Evolutionary conservation across 208 protist genomes (phyloP).

Genomic region (Trypanosoma vivax): DNA sequence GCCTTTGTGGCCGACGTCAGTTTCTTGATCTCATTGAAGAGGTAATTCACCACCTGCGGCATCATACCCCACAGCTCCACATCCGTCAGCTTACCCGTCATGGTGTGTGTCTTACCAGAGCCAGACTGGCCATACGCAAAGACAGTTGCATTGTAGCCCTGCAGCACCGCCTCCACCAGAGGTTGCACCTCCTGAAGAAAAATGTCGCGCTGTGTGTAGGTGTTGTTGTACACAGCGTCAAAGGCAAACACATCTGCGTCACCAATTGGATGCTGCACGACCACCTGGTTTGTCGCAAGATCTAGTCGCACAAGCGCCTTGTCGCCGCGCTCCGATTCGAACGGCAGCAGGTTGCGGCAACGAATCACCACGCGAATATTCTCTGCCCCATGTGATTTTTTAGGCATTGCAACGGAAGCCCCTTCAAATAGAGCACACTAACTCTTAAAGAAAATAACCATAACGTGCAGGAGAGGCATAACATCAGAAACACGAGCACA

Average conservation of each 20-base stretch:
- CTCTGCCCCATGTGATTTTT: conserved; percentile 65
- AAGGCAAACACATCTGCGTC: conserved; percentile 84
- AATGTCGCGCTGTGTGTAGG: conserved; percentile 87
- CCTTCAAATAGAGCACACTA: not conserved
- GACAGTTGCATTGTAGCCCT: conserved; percentile 90
- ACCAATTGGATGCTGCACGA: conserved; percentile 81
- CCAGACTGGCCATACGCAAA: conserved; percentile 91
- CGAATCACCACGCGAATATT: conserved; percentile 90
- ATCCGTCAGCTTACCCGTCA: conserved; percentile 80
- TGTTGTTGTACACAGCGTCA: conserved; percentile 90
- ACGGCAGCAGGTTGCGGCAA: conserved; percentile 69
- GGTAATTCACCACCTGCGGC: conserved; percentile 81
- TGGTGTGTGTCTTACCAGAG: conserved; percentile 90
- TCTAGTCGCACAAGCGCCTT: conserved; percentile 83
- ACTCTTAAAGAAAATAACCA: conserved; percentile 6
- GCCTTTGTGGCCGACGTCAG: conserved; percentile 71
- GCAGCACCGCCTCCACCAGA: conserved; percentile 78
- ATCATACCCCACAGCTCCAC: conserved; percentile 87
- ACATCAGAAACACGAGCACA: not conserved
- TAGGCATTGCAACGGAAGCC: conserved; percentile 33
- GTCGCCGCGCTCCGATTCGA: conserved; percentile 81
- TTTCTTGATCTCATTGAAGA: conserved; percentile 86
- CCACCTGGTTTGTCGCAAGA: conserved; percentile 79
- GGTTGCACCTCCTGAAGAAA: conserved; percentile 87
- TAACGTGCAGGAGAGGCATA: conserved; percentile 15